phyloP scores from a whole-genome alignment of 1,284 basidiomycete genomes.

The Boletellus sp. region DNA sequence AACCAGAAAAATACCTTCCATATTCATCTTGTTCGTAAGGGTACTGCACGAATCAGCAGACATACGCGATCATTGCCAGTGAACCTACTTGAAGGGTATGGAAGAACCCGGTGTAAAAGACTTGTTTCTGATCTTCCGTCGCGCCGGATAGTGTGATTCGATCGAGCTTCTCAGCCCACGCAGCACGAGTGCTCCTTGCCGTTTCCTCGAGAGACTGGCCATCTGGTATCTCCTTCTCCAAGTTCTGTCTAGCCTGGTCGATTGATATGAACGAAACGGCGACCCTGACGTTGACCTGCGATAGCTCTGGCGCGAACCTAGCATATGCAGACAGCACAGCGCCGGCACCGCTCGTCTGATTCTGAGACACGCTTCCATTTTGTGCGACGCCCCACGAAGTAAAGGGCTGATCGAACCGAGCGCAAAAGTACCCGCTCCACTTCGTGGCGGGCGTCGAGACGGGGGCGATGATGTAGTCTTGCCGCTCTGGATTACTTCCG shows the following conservation, averaged over 20 bases:
- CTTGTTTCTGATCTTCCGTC: constrained; percentile 46
- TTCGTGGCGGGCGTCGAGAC: constrained; percentile 46
- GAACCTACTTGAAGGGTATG: constrained; percentile 58
- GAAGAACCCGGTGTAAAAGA: constrained; percentile 69
- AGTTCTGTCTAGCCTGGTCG: constrained; percentile 65
- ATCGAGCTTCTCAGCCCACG: constrained; percentile 74
- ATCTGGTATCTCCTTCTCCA: constrained; percentile 64
- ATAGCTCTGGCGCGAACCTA: constrained; percentile 40
- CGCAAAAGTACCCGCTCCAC: constrained; percentile 71
- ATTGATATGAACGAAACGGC: constrained; percentile 79
- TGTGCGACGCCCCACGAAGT: constrained; percentile 47
- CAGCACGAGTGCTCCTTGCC: constrained; percentile 49
- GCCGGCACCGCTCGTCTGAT: constrained; percentile 35
- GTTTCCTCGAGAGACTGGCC: constrained; percentile 60
- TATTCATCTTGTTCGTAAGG: constrained; percentile 77
- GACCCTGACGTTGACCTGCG: constrained; percentile 57
- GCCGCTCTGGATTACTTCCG: constrained; percentile 70
- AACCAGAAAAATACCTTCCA: constrained; percentile 73
- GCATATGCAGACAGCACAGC: constrained; percentile 58
- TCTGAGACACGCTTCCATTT: constrained; percentile 41
- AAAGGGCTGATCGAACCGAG: constrained; percentile 59
- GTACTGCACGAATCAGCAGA: constrained; percentile 46
- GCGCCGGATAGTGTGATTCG: constrained; percentile 59
- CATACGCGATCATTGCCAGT: not conserved
- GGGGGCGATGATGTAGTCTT: constrained; percentile 70